Percentiles rank a stretch among this genome's conserved stretches.
phyloP scores from a whole-genome alignment of 257 asterid genomes.

The Solanum piurae region DNA sequence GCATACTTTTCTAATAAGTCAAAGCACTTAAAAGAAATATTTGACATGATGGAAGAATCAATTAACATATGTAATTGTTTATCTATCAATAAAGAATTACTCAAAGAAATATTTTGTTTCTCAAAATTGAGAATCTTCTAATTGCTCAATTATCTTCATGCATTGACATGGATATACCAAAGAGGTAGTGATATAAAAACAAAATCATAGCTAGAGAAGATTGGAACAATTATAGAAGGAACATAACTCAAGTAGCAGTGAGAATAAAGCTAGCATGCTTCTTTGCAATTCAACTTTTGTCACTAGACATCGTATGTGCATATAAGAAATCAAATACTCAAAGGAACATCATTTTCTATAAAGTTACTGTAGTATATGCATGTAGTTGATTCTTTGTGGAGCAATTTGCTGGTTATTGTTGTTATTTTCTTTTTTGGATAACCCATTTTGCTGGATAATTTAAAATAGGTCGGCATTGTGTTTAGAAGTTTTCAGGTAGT shows the following conservation, averaged over 20 bases:
- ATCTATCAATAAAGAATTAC: not conserved
- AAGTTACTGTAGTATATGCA: not conserved
- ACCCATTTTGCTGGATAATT: not conserved
- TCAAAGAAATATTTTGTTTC: not conserved
- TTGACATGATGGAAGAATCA: not conserved
- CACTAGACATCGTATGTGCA: not conserved
- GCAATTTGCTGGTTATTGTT: not conserved
- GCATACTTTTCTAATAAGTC: not conserved
- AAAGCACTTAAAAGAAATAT: not conserved
- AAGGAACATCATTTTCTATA: not conserved
- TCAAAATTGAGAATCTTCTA: not conserved
- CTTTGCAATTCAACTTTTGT: not conserved
- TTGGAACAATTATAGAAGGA: not conserved
- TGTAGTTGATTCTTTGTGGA: not conserved
- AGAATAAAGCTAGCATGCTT: not conserved
- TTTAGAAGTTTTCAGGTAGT: not conserved
- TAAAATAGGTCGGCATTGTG: not conserved
- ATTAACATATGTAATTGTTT: not conserved
- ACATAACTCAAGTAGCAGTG: not conserved
- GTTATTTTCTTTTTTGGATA: not conserved
- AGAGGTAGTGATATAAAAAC: not conserved
- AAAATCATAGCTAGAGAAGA: not conserved
- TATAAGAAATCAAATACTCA: not conserved
- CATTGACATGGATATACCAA: not conserved
- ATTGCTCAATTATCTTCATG: not conserved